Evolutionary conservation across 192 early-diverging fungal genomes (phyloP).

Genomic region (Coemansia sp.): DNA sequence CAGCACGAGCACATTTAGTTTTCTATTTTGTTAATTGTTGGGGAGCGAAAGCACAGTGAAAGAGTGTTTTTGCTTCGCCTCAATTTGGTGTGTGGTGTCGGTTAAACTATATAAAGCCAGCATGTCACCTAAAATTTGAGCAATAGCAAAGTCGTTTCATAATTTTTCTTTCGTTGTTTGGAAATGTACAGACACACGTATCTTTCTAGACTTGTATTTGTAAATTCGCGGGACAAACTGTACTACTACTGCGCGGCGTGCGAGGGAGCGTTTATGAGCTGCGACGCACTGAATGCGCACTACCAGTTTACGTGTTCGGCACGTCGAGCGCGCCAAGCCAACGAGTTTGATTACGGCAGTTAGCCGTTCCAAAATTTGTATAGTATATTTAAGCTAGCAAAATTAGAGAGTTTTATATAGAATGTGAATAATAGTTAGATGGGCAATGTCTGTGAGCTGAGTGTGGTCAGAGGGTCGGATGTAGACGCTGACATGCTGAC

Average conservation of each 20-base stretch:
- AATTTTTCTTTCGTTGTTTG: neutral
- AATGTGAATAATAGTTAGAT: neutral
- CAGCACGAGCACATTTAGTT: neutral
- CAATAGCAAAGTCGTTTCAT: too few relatives aligned
- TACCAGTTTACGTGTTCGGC: constrained; percentile 12
- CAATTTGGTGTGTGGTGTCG: too few relatives aligned
- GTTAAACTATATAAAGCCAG: too few relatives aligned
- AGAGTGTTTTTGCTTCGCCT: too few relatives aligned
- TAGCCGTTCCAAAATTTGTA: neutral
- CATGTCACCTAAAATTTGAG: too few relatives aligned
- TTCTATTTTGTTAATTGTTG: constrained; percentile 3
- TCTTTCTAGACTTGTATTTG: neutral
- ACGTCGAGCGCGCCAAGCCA: neutral
- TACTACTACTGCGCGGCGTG: constrained; percentile 9
- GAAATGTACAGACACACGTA: neutral
- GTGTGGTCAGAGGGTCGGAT: constrained; percentile 14
- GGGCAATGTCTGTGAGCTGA: neutral
- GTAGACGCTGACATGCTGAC: neutral
- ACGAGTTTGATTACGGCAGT: neutral
- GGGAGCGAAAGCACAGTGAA: too few relatives aligned
- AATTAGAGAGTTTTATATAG: too few relatives aligned
- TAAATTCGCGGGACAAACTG: neutral
- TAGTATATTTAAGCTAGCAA: too few relatives aligned
- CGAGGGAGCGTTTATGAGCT: constrained; percentile 11
- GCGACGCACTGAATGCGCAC: constrained; percentile 13